Base-by-base conservation (phyloP, 345 rosid genomes). In the Syzygium jambos region DNA sequence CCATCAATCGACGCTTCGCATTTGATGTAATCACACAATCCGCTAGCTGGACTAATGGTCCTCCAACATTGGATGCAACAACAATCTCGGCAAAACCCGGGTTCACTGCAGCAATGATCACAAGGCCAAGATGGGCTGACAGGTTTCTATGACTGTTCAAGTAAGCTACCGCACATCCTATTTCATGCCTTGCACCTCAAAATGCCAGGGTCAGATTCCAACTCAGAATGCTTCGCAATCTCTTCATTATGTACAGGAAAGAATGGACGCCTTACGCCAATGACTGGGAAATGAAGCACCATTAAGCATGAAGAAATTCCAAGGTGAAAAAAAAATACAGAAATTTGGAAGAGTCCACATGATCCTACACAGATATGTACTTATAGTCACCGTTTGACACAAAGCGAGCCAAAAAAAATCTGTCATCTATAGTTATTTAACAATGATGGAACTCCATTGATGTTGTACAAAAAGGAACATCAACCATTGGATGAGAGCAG, bases 51-150 rank as follows among this genome's bases (percentile, higher is more conserved):
- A 90, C 87, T 92, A 53, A 94, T 85, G 13, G 91, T 89, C 92
- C 93, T 94, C 92, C 93, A 91, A 89, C 99, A 97, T 84, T 96
- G 94, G 90, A 96, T 95, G 89, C 98, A 97, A 87, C 95, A 95
- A 88, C 99, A 97, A 82, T 95, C 95, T 89, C 91, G 86, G 91
- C 99, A 97, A 91, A 97, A 95, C 49, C 38, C 61, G 87, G 94
- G 93, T 90, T 96, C 98, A 53, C 84, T 54, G 86, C 99, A 97
- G 92, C 99, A 97, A 89, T 96, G 92, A 88, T 95, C 96, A 91
- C 98, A 95, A 82, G 95, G 93, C 95, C 95, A 92, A 53, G 90
- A 53, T 57, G 91, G 89, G 86, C 88, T 51, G 51, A 89, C 14
- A 16, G 78, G 90, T 63, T 86, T 78, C 88, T 88, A 94, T 56